phyloP scores from a whole-genome alignment of 441 rosid genomes.

The Croton setiger region DNA sequence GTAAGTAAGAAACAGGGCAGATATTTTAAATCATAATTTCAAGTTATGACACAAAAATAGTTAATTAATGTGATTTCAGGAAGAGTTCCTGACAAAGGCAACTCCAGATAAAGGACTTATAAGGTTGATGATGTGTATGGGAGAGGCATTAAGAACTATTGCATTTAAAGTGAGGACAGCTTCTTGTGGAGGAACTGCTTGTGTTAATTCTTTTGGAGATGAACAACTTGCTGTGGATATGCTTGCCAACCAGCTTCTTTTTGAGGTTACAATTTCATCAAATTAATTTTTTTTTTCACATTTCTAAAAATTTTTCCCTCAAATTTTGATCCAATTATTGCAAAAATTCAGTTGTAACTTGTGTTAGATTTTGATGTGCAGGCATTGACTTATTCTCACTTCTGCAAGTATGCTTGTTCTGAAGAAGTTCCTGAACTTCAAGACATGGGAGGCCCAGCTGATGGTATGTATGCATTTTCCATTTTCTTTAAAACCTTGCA shows the following conservation, averaged over 20 bases:
- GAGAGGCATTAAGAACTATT: constrained; percentile 92
- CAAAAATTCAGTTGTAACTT: neutral
- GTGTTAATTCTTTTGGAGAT: constrained; percentile 88
- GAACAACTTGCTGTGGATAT: constrained; percentile 97
- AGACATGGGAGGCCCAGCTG: constrained; percentile 94
- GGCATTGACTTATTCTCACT: constrained; percentile 88
- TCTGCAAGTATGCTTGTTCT: constrained; percentile 91
- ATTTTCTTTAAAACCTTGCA: neutral
- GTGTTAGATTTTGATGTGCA: constrained; percentile 20
- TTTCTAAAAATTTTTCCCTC: neutral
- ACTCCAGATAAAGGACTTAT: constrained; percentile 74
- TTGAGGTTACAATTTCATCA: constrained; percentile 48
- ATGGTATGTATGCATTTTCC: constrained; percentile 54
- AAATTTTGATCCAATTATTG: neutral
- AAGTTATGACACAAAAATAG: neutral
- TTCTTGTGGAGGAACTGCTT: constrained; percentile 95
- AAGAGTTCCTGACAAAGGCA: constrained; percentile 80
- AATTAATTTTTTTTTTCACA: neutral
- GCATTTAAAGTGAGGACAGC: constrained; percentile 92
- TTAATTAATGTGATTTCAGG: constrained; percentile 36
- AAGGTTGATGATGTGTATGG: constrained; percentile 81
- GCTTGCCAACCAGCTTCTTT: constrained; percentile 90
- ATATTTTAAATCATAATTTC: neutral
- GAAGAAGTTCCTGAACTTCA: constrained; percentile 95
- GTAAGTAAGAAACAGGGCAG: constrained; percentile 29